phyloP scores from a whole-genome alignment of 352 stramenopile genomes.

The Phytophthora brassicae region DNA sequence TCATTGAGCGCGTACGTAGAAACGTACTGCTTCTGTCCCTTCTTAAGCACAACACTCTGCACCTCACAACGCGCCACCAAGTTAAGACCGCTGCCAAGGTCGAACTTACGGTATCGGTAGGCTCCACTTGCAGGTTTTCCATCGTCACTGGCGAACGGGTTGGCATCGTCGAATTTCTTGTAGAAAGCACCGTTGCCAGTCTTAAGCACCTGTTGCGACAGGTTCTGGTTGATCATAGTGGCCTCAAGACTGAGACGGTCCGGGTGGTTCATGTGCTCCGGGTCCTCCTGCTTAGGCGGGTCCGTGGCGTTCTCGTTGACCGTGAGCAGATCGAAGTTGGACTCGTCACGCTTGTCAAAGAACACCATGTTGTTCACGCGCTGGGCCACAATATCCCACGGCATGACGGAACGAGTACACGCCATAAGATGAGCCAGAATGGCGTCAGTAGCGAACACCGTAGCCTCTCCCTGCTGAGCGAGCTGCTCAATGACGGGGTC shows the following conservation, averaged over 20 bases:
- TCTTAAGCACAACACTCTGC: slow-evolving; percentile 89
- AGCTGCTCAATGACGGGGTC: slow-evolving; percentile 96
- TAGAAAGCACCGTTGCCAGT: slow-evolving; percentile 35
- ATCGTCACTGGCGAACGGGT: slow-evolving; percentile 95
- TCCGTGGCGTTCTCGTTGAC: slow-evolving; percentile 96
- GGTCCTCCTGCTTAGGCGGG: slow-evolving; percentile 80
- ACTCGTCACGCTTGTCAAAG: slow-evolving; percentile 97
- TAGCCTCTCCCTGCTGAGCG: slow-evolving; percentile 87
- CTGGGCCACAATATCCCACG: slow-evolving; percentile 96
- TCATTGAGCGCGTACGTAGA: slow-evolving; percentile 97
- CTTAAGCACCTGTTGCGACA: slow-evolving; percentile 97
- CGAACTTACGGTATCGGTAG: slow-evolving; percentile 98
- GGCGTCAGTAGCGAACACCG: slow-evolving; percentile 97
- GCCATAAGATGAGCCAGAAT: slow-evolving; percentile 98
- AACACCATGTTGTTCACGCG: slow-evolving; percentile 95
- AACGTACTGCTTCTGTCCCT: slow-evolving; percentile 91
- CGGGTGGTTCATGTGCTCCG: slow-evolving; percentile 95
- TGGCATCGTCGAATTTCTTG: slow-evolving; percentile 76
- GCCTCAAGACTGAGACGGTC: slow-evolving; percentile 95
- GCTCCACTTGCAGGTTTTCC: slow-evolving; percentile 92
- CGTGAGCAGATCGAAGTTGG: slow-evolving; percentile 93
- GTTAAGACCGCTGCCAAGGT: slow-evolving; percentile 87
- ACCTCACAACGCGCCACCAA: slow-evolving; percentile 95
- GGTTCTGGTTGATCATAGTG: slow-evolving; percentile 99
- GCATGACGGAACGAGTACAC: slow-evolving; percentile 94